These are phyloP conservation scores for Inonotus hispidus DNA, from an alignment of 1,284 basidiomycete genomes.

Conservation along the genomic window DNA sequence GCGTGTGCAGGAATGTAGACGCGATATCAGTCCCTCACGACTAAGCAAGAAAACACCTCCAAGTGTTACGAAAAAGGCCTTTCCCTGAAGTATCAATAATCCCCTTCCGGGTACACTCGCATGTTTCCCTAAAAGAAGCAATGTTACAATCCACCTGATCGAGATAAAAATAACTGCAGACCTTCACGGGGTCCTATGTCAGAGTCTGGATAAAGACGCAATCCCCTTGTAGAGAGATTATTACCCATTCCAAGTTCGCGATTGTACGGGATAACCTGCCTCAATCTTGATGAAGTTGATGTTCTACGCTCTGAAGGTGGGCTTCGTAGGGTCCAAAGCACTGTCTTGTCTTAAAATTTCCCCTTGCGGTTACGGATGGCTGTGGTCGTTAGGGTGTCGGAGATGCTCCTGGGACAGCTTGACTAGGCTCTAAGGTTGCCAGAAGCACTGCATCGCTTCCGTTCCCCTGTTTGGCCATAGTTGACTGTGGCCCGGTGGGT, in stretches of 20 bases:
- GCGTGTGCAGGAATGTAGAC: too few species aligned
- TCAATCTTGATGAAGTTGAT: not conserved
- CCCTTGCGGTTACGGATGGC: not conserved
- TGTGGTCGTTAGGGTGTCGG: not conserved
- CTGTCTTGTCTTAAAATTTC: not conserved
- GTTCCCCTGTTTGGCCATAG: not conserved
- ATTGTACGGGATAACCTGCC: not conserved
- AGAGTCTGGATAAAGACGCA: too few species aligned
- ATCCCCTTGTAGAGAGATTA: too few species aligned
- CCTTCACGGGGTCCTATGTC: too few species aligned
- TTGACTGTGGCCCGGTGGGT: not conserved
- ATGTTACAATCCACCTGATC: too few species aligned
- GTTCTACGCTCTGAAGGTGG: not conserved
- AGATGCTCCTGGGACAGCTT: not conserved
- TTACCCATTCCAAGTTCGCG: not conserved
- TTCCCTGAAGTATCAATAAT: too few species aligned
- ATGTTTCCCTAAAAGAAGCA: too few species aligned
- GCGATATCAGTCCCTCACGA: too few species aligned
- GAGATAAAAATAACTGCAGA: too few species aligned
- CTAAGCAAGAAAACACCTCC: too few species aligned
- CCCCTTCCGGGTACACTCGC: too few species aligned
- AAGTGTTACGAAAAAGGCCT: too few species aligned
- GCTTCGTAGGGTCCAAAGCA: not conserved
- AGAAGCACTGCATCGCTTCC: not conserved
- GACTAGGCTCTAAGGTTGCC: not conserved